These are phyloP conservation scores for Croton setiger DNA, from an alignment of 441 rosid species.

Conservation along the genomic window DNA sequence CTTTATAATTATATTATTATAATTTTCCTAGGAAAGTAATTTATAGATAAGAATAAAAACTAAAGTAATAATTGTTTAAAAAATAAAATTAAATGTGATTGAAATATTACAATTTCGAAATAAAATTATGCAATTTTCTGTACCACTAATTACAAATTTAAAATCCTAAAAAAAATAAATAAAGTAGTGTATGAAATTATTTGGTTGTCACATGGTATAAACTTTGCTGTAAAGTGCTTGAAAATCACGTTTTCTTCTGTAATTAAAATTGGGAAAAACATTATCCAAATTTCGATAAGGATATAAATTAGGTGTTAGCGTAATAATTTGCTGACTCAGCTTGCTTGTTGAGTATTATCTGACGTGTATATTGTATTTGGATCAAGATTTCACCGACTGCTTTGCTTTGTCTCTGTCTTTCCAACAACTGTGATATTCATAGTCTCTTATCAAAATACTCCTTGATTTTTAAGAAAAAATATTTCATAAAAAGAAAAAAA, in stretches of 20 bases:
- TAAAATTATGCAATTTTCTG: no score
- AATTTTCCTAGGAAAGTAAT: no score
- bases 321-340: conserved; percentile 16
- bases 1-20: no score
- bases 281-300: conserved; percentile 40
- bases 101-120: no score
- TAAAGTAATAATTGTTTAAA: no score
- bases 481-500: no score
- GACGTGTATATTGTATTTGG: conserved; percentile 21
- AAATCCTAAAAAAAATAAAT: not conserved
- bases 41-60: no score
- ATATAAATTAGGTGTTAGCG: conserved; percentile 18
- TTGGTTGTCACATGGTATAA: conserved; percentile 14
- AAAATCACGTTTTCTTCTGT: conserved; percentile 36
- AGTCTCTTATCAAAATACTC: no score
- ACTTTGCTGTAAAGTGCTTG: conserved; percentile 23
- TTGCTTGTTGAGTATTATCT: conserved; percentile 15
- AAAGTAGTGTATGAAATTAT: not conserved
- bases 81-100: no score
- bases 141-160: not conserved
- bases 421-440: no score
- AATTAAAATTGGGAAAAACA: not conserved
- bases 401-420: no score
- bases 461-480: no score
- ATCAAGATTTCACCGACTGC: not conserved